Base-by-base conservation (phyloP, 768 basidiomycete genomes). In the Gautieria morchelliformis region DNA sequence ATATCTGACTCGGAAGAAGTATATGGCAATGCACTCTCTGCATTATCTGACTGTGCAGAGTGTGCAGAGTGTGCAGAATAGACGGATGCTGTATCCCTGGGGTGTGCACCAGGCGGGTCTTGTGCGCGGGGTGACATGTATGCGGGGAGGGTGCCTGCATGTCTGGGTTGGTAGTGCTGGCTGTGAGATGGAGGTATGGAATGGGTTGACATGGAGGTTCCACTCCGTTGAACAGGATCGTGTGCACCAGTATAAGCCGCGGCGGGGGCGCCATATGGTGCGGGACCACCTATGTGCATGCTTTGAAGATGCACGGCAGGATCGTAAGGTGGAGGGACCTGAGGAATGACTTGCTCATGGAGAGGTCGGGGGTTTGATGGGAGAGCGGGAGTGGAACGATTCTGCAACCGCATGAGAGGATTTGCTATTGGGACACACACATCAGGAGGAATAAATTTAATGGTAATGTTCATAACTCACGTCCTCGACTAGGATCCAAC, bases 141-240 rank as follows among this genome's bases (percentile, higher is more conserved):
- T 22, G 67, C 62, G 11, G 77, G 74, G 12, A 79, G 64, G 12
- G 78, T 75, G 49, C 75, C 68, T 8, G 72, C 71, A 63, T 75
- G 71, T 52, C 74, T 71, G 50, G 73, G 74, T 53, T 65, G 73
- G 50, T 63, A 64, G 14, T 61, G 55, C 60, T 63, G 67, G 52
- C 58, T 60, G 22, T 64, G 37, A 42, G 59, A 33, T 56, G 65
- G 53, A 56, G 69, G 66, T 30, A 62, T 51, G 6, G 72, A 67
- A 51, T 72, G 75, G 63, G 72, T 67, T 15, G 82, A 81, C 75
- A 83, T 77, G 33, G 83, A 79, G 19, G 83, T 83, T 17, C 76
- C 76, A 5, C 77, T 74, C 30, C 82, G 77, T 56, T 76, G 74
- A 14, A 83, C 68, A 46, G 79, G 77, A 60, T 84, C 83, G 37